A percentile compares a stretch with the other conserved stretches of the same genome.
Conservation (phyloP, 1,284 basidiomycete genomes). For the Pulchroboletus neoregius region DNA sequence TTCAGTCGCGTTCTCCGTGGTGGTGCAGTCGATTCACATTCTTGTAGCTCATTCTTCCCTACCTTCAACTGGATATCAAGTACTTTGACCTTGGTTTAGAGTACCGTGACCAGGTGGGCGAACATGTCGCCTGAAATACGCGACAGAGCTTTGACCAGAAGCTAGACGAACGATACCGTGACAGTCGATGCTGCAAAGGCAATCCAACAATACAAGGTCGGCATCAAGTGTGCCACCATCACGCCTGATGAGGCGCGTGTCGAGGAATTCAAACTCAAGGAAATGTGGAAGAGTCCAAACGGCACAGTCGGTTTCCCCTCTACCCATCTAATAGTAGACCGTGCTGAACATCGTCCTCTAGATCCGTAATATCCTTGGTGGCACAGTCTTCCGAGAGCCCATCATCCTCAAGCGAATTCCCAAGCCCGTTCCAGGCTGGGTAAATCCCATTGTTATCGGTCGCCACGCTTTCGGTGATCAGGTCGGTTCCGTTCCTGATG, state of each 20-base stretch:
- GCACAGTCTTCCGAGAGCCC: conserved; percentile 98
- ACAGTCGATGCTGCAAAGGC: conserved; percentile 94
- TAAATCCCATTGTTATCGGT: conserved; percentile 94
- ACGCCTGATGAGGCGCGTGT: conserved; percentile 97
- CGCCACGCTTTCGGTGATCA: conserved; percentile 97
- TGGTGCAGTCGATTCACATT: conserved; percentile 3
- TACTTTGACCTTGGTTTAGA: conserved; percentile 97
- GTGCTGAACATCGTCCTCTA: conserved; percentile 27
- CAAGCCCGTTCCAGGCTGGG: conserved; percentile 93
- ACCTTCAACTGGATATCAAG: conserved; percentile 94
- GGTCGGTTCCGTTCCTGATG: conserved; percentile 38
- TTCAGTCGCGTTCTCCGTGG: background rate
- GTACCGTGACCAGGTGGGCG: conserved; percentile 76
- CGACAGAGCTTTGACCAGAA: conserved; percentile 1
- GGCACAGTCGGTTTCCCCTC: conserved; percentile 65
- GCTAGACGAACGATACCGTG: conserved; percentile 88
- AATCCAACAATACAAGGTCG: conserved; percentile 86
- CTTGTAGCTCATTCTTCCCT: conserved; percentile 86
- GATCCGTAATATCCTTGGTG: conserved; percentile 96
- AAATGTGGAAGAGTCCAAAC: conserved; percentile 97
- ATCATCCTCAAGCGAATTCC: conserved; percentile 92
- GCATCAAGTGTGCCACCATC: conserved; percentile 97
- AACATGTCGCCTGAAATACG: background rate
- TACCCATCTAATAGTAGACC: conserved; percentile 4
- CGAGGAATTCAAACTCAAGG: conserved; percentile 93